Evolutionary conservation across 1,284 basidiomycete species (phyloP).

Genomic region (Rugosomyces carneus): DNA sequence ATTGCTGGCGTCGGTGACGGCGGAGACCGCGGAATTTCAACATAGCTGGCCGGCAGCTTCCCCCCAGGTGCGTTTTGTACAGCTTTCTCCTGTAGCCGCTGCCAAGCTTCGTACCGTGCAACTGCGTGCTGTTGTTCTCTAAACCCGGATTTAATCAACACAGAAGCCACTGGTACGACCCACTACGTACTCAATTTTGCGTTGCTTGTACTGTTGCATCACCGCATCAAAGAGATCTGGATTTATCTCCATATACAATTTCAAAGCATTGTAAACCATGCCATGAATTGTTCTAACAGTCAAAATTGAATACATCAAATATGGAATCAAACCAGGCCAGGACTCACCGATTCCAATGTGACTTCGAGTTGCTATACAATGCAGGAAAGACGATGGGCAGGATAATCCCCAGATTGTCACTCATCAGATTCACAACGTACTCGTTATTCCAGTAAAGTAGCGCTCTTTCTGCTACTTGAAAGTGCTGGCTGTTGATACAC

Average conservation of each 20-base stretch:
- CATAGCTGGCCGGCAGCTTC: constrained; percentile 61
- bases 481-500: constrained; percentile 99
- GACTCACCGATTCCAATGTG: constrained; percentile 95
- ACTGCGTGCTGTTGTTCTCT: constrained; percentile 84
- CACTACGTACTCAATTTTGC: constrained; percentile 68
- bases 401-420: constrained; percentile 87
- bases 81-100: constrained; percentile 71
- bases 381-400: constrained; percentile 98
- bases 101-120: constrained; percentile 79
- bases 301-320: constrained; percentile 12
- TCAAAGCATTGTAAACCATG: constrained; percentile 98
- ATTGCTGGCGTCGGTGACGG: constrained; percentile 72
- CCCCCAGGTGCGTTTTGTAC: constrained; percentile 62
- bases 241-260: constrained; percentile 99
- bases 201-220: constrained; percentile 91
- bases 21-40: constrained; percentile 58
- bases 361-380: constrained; percentile 93
- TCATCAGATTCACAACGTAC: constrained; percentile 99
- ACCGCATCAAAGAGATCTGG: constrained; percentile 92
- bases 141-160: constrained; percentile 11
- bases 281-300: constrained; percentile 89
- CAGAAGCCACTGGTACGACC: constrained; percentile 5
- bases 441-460: constrained; percentile 99
- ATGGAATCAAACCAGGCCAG: constrained; percentile 7
- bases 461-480: constrained; percentile 95